Base-by-base conservation (phyloP, 2,329 filamentous ascomycete species). In the Microsporum canis region DNA sequence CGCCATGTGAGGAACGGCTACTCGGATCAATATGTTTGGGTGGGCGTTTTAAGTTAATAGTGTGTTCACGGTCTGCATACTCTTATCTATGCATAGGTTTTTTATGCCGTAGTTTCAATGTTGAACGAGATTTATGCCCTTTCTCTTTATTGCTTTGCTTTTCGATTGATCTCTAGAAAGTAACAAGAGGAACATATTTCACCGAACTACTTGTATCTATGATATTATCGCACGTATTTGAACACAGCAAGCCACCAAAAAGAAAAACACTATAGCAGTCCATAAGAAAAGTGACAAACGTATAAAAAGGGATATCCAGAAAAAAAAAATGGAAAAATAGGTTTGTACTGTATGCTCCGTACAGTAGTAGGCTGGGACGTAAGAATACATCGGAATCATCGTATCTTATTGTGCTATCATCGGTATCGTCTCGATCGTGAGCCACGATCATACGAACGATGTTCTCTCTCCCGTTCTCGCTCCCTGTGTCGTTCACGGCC, bases 401-500 rank as follows among this genome's bases (percentile, higher is more conserved):
- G 23, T 12, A 23, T 38, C 31, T 38, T 17, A n/a, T 8, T 29
- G 34, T 33, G 39, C 10, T 56, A 41, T 65, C 63, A 66, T 60
- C 64, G 62, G n/a, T 63, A 63, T 39, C 63, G 60, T 45, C 63
- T 62, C 5, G 49, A 60, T 59, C 63, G 53, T 38, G 59, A 58
- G 17, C 59, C 61, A 17, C 63, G 64, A 36, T 65, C 63, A 55
- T 59, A 61, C 27, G 58, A 55, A 45, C 61, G 59, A 3, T 60
- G 57, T 57, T 64, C 64, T 27, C 62, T 57, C 17, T 62, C 62
- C 14, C 63, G 58, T 12, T 59, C 60, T n/a, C 60, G 63, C 5
- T 65, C 63, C 14, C 62, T 62, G 12, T 60, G 57, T 29, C 60
- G 39, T n/a, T 66, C 65, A 31, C 62, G 60, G 67, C 63, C 72